Evolutionary conservation across 163 green algal species (phyloP).

Genomic region (Coccomyxa subellipsoidea): DNA sequence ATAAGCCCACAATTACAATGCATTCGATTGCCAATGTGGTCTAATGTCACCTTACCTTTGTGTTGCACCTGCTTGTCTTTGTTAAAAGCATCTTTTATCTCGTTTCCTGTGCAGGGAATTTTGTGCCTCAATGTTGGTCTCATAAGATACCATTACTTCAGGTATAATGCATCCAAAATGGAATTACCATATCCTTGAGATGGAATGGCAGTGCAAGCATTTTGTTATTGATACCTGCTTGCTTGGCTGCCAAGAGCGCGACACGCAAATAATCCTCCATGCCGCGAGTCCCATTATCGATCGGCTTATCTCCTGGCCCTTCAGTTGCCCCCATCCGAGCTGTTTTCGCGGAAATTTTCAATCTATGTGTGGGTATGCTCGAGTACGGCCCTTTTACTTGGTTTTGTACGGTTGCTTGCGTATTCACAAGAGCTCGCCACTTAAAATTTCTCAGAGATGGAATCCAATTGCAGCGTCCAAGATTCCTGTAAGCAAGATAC

Average conservation of each 20-base stretch:
- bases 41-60: constrained; percentile 25
- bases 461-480: not conserved
- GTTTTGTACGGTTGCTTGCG: too few species aligned
- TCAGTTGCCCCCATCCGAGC: not conserved
- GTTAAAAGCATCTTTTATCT: constrained; percentile 50
- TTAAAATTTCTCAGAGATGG: not conserved
- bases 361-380: too few species aligned
- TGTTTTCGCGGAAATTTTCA: too few species aligned
- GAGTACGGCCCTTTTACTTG: too few species aligned
- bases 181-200: too few species aligned
- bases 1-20: too few species aligned
- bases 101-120: constrained; percentile 15
- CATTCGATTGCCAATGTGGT: too few species aligned
- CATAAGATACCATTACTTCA: not conserved
- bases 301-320: not conserved
- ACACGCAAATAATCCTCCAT: constrained; percentile 42
- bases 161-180: not conserved
- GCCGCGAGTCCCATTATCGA: not conserved
- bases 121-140: not conserved
- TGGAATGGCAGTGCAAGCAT: too few species aligned
- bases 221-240: constrained; percentile 35
- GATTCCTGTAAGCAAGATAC: not conserved
- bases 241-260: constrained; percentile 42
- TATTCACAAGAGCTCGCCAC: too few species aligned
- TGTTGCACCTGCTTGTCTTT: constrained; percentile 45